A percentile compares a stretch with the other conserved stretches of the same genome.
phyloP scores from a whole-genome alignment of 257 asterid species.

The Petunia axillaris region DNA sequence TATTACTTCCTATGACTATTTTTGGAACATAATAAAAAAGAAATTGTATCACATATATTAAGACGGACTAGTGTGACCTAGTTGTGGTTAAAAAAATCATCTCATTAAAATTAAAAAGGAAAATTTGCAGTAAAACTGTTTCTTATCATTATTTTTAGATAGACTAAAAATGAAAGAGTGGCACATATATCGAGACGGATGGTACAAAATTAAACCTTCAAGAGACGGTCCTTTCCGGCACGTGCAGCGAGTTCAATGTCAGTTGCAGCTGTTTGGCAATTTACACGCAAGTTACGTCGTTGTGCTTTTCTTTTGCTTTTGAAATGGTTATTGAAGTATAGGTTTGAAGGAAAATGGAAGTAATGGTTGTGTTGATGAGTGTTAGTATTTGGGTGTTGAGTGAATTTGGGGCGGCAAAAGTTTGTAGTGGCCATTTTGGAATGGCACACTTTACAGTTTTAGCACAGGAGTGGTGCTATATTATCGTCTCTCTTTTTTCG shows the following conservation, averaged over 20 bases:
- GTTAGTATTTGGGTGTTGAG: constrained; percentile 26
- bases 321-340: constrained; percentile 27
- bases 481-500: not conserved
- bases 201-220: constrained; percentile 47
- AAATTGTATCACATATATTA: too few species aligned
- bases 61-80: too few species aligned
- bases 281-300: constrained; percentile 38
- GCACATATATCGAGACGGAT: too few species aligned
- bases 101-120: too few species aligned
- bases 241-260: constrained; percentile 51
- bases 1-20: too few species aligned
- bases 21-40: too few species aligned
- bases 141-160: too few species aligned
- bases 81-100: too few species aligned
- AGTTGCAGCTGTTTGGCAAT: constrained; percentile 51
- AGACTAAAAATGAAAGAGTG: too few species aligned
- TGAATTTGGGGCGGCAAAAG: constrained; percentile 38
- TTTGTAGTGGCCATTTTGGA: constrained; percentile 37
- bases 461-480: not conserved
- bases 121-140: too few species aligned
- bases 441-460: not conserved
- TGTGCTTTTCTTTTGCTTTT: constrained; percentile 25
- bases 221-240: constrained; percentile 85
- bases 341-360: constrained; percentile 23
- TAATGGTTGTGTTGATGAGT: constrained; percentile 21